phyloP scores from a whole-genome alignment of 495 filamentous ascomycete species.

The Podospora conica region DNA sequence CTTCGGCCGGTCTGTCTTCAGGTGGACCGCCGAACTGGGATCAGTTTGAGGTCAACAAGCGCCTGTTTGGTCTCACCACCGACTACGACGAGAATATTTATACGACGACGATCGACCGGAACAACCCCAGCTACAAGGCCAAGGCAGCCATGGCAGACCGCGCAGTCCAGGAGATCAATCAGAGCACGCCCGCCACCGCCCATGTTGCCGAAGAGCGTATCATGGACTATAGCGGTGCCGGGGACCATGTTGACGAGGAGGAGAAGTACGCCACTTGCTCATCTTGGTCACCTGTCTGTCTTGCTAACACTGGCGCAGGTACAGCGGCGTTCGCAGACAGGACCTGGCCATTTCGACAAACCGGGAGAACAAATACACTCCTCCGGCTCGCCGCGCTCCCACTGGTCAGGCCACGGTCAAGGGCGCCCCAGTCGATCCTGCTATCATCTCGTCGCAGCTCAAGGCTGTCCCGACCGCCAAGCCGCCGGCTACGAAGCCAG shows the following conservation, averaged over 20 bases:
- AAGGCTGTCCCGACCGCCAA: conserved; percentile 41
- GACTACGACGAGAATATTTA: conserved; percentile 93
- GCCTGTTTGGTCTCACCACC: conserved; percentile 76
- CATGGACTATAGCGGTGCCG: conserved; percentile 47
- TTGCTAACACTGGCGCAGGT: conserved; percentile 47
- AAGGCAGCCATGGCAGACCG: conserved; percentile 69
- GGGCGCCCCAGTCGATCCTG: conserved; percentile 69
- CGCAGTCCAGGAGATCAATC: conserved; percentile 87
- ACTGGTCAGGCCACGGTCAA: conserved; percentile 64
- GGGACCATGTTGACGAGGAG: conserved; percentile 69
- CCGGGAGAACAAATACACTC: conserved; percentile 75
- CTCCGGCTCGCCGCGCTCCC: conserved; percentile 76
- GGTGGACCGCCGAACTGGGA: conserved; percentile 96
- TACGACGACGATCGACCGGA: conserved; percentile 81
- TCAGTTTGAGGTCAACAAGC: conserved; percentile 87
- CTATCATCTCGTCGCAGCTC: conserved; percentile 73
- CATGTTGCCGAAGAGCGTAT: conserved; percentile 88
- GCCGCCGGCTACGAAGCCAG: conserved; percentile 39
- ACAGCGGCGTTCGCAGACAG: conserved; percentile 82
- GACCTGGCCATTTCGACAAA: conserved; percentile 59
- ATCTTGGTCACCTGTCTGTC: not conserved
- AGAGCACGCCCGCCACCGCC: conserved; percentile 56
- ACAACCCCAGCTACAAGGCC: conserved; percentile 70
- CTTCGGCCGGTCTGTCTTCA: conserved; percentile 36
- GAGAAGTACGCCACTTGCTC: conserved; percentile 64